Percentiles rank a stretch among this genome's conserved stretches.
phyloP scores from a whole-genome alignment of 2,329 filamentous ascomycete genomes.

The Periconia macrospinosa region DNA sequence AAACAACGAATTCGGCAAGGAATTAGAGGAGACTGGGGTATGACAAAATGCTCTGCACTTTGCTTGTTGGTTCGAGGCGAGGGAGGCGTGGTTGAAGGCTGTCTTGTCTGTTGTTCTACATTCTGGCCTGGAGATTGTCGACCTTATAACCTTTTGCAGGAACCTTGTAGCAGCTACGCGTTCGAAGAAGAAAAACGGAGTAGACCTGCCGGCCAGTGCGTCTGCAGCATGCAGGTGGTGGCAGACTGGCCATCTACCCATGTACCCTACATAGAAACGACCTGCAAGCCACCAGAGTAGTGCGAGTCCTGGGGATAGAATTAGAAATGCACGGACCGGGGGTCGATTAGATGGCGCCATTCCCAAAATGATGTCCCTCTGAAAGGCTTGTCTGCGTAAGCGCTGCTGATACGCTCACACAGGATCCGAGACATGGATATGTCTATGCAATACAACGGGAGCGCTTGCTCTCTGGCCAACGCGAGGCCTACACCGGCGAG shows the following conservation, averaged over 20 bases:
- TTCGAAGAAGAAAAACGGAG: slow-evolving; percentile 28
- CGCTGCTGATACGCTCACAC: slow-evolving; percentile 32
- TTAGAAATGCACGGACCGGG: slow-evolving; percentile 27
- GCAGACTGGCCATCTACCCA: not conserved
- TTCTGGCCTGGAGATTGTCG: slow-evolving; percentile 7
- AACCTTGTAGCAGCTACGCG: slow-evolving; percentile 17
- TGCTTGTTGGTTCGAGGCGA: not conserved
- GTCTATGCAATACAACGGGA: slow-evolving; percentile 19
- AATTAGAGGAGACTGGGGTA: slow-evolving; percentile 5
- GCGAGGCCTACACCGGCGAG: slow-evolving; percentile 17
- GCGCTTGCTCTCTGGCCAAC: slow-evolving; percentile 14
- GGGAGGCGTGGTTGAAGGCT: slow-evolving; percentile 1
- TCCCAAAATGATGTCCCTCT: slow-evolving; percentile 21
- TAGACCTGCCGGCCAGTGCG: slow-evolving; percentile 26
- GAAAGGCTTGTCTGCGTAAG: slow-evolving; percentile 27
- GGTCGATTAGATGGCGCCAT: slow-evolving; percentile 23
- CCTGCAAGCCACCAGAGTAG: slow-evolving; percentile 30
- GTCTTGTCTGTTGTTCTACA: slow-evolving; percentile 2
- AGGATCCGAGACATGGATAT: slow-evolving; percentile 20
- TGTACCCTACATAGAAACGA: slow-evolving; percentile 25
- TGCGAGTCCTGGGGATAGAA: slow-evolving; percentile 28
- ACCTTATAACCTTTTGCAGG: slow-evolving; percentile 25
- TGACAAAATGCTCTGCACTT: slow-evolving; percentile 1
- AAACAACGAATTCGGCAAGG: not conserved
- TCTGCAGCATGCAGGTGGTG: slow-evolving; percentile 27